A percentile compares a stretch with the other conserved stretches of the same genome.
These are phyloP conservation scores for Candida fluviatilis DNA, from an alignment of 805 yeast species.

Conservation along the genomic window DNA sequence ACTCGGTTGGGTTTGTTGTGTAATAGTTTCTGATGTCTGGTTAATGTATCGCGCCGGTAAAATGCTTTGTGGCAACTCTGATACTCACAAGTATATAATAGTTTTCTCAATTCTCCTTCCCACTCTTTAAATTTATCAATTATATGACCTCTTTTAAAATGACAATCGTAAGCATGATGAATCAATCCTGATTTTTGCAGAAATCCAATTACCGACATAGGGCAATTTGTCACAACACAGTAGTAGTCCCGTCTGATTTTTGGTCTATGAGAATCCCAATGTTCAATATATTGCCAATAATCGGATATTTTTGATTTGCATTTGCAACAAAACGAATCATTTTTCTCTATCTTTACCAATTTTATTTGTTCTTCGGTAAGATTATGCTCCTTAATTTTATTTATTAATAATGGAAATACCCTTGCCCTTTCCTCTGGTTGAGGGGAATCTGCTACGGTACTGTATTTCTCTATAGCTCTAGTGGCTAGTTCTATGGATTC, in stretches of 20 bases:
- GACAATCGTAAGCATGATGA: constrained; percentile 23
- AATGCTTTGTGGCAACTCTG: constrained; percentile 44
- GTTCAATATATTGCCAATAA: constrained; percentile 2
- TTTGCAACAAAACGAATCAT: constrained; percentile 1
- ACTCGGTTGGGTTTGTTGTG: constrained; percentile 28
- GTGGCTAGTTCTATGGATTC: constrained; percentile 3
- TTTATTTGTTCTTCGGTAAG: background rate
- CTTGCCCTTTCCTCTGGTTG: background rate
- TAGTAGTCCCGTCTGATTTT: constrained; percentile 6
- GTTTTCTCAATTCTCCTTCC: constrained; percentile 7
- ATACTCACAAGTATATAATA: constrained; percentile 15
- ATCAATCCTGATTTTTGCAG: constrained; percentile 25
- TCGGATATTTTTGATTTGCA: background rate
- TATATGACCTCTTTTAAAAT: constrained; percentile 15
- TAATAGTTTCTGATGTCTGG: constrained; percentile 49
- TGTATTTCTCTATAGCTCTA: background rate
- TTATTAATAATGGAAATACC: background rate
- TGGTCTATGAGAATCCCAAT: background rate
- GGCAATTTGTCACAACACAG: constrained; percentile 28
- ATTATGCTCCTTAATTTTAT: background rate
- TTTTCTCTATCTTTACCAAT: constrained; percentile 1
- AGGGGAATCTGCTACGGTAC: background rate
- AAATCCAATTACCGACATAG: constrained; percentile 26
- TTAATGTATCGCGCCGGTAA: constrained; percentile 50
- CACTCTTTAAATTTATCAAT: constrained; percentile 2